phyloP scores from a whole-genome alignment of 192 early-diverging fungal genomes.

The Phycomyces blakesleeanus region DNA sequence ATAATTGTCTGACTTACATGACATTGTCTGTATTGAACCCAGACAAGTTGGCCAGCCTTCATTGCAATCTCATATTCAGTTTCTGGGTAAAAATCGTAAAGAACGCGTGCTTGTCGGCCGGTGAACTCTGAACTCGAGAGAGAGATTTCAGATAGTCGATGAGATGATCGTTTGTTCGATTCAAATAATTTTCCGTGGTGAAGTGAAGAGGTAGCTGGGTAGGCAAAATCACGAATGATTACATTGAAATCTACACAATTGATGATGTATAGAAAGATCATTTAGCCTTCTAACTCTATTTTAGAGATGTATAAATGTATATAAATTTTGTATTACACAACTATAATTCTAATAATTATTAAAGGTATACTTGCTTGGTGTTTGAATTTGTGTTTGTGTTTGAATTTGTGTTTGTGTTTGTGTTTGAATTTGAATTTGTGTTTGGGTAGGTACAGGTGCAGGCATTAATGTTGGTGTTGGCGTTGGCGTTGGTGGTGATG shows the following conservation, averaged over 20 bases:
- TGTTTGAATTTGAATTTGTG: too few species aligned
- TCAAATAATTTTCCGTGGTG: conserved; percentile 37
- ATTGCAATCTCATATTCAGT: conserved; percentile 64
- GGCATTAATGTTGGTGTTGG: too few species aligned
- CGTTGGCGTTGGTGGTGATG: conserved; percentile 1
- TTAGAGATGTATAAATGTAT: too few species aligned
- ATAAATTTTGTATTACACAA: too few species aligned
- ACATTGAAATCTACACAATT: background rate
- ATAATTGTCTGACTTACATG: conserved; percentile 19
- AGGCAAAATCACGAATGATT: conserved; percentile 42
- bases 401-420: too few species aligned
- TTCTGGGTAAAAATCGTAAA: conserved; percentile 76
- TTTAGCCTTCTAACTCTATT: too few species aligned
- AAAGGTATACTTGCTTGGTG: background rate
- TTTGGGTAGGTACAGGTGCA: too few species aligned
- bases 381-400: too few species aligned
- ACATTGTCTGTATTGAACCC: conserved; percentile 69
- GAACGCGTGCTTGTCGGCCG: conserved; percentile 50
- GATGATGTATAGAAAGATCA: too few species aligned
- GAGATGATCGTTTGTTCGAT: conserved; percentile 12
- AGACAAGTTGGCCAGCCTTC: conserved; percentile 58
- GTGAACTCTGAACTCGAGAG: conserved; percentile 37
- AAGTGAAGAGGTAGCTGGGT: conserved; percentile 35
- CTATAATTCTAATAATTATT: too few species aligned
- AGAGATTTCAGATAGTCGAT: conserved; percentile 18